These are phyloP conservation scores for Coemansia sp. DNA, from an alignment of 192 early-diverging fungal genomes.

Conservation along the genomic window DNA sequence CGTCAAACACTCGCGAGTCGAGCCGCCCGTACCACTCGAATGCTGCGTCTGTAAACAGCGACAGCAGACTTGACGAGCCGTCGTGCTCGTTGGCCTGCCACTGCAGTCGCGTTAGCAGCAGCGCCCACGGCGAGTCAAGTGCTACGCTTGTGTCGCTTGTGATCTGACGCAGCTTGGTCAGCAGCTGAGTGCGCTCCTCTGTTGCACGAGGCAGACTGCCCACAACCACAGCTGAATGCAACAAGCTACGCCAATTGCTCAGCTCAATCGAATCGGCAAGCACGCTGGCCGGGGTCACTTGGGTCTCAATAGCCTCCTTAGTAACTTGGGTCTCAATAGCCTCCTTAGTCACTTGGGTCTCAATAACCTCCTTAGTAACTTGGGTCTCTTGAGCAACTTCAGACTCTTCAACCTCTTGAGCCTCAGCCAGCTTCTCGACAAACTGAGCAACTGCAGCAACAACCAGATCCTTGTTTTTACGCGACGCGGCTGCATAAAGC, in stretches of 20 bases:
- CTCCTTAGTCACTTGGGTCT: no score
- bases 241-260: conserved; percentile 16
- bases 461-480: conserved; percentile 33
- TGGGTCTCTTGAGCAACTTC: no score
- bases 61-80: background rate
- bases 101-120: conserved; percentile 26
- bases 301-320: background rate
- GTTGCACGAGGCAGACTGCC: conserved; percentile 8
- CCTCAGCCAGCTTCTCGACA: conserved; percentile 7
- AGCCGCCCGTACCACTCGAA: conserved; percentile 25
- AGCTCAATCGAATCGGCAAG: conserved; percentile 23
- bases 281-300: conserved; percentile 13
- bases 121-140: conserved; percentile 24
- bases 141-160: conserved; percentile 2
- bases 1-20: background rate
- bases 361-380: no score
- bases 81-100: conserved; percentile 31
- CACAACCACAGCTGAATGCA: conserved; percentile 1
- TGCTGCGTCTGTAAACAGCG: conserved; percentile 28
- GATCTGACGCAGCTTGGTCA: background rate
- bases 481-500: conserved; percentile 38
- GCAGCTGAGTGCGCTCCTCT: background rate
- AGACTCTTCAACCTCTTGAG: background rate
- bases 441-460: conserved; percentile 25
- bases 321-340: no score